These are phyloP conservation scores for Adansonia digitata DNA, from an alignment of 345 rosid genomes.

Conservation along the genomic window DNA sequence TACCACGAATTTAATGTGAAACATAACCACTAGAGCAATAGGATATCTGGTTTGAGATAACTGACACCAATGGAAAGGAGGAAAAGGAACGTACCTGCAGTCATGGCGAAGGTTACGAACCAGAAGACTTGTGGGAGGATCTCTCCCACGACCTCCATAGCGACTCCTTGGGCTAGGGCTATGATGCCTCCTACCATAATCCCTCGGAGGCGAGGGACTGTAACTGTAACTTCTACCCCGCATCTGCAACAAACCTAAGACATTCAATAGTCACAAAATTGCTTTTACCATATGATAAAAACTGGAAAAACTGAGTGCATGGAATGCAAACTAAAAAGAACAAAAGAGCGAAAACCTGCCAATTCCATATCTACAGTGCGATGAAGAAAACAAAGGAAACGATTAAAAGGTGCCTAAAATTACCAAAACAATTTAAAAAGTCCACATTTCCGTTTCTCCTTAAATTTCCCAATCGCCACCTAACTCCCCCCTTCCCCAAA, in stretches of 20 bases:
- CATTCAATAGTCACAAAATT: not conserved
- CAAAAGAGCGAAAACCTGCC: not conserved
- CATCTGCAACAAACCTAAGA: conserved; percentile 29
- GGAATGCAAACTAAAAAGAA: not conserved
- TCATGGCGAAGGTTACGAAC: conserved; percentile 81
- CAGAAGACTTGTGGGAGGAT: conserved; percentile 76
- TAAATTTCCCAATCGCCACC: too few species aligned
- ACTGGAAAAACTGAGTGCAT: too few species aligned
- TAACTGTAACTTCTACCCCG: conserved; percentile 77
- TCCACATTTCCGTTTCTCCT: too few species aligned
- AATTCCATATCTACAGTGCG: not conserved
- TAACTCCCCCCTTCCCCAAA: not conserved
- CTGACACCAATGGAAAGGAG: too few species aligned
- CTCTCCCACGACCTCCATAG: conserved; percentile 50
- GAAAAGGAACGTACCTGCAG: conserved; percentile 83
- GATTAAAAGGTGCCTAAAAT: not conserved
- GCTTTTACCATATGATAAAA: too few species aligned
- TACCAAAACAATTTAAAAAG: too few species aligned
- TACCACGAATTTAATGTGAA: not conserved
- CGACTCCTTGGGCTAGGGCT: conserved; percentile 47
- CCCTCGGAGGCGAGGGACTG: conserved; percentile 78
- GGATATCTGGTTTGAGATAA: too few species aligned
- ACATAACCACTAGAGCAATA: not conserved
- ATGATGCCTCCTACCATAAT: conserved; percentile 47
- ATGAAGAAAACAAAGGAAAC: not conserved